Evolutionary conservation across 108 stramenopile species (phyloP), one percentile per base, ranked within the genome.

Genomic region (Cyclotella kingstonii): DNA sequence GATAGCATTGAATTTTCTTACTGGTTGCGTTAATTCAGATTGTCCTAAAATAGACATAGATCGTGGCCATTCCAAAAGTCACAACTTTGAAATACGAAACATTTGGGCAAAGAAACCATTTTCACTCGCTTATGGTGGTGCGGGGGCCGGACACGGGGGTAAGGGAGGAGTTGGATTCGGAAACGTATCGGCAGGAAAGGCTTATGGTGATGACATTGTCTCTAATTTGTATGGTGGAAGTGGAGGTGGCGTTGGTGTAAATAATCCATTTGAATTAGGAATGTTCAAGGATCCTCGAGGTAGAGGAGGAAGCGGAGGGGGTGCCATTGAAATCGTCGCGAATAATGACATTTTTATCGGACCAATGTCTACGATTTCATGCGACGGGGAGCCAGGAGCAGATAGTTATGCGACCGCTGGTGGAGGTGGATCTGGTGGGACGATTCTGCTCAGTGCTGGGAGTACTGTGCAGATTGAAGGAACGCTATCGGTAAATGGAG

Each of bases 261-360:
- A 39, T 1, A 53, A 79, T 25, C 84, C 81, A 14, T 85, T 81
- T 68, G 63, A 70, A 27, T 52, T 73, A 14, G 63, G 50, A 54
- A 15, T 60, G 18, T 76, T 72, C 43, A 64, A 52, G 26, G 22
- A 47, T 27, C 59, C 81, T 23, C 28, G 72, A 22, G 84, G 81
- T 6, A 42, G 81, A 12, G 89, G 86, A n/a, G 89, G 89, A 4
- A 80, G 76, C 47, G 89, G 86, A 4, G 89, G 89, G 12, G 89
- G 89, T 17, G 89, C 89, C n/a, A 81, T 90, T 44, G 86, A 87
- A 70, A 70, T 90, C 27, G 66, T 86, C 1, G 85, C 86, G 21
- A 30, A 70, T 21, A 90, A 85, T 54, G 89, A 94, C 36, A 73
- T 94, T 4, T 45, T 78, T 12, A 47, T 94, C 15, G 89, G 84